Percentiles rank a stretch among this genome's conserved stretches.
phyloP scores from a whole-genome alignment of 495 filamentous ascomycete species.

The Elaphomyces granulatus region DNA sequence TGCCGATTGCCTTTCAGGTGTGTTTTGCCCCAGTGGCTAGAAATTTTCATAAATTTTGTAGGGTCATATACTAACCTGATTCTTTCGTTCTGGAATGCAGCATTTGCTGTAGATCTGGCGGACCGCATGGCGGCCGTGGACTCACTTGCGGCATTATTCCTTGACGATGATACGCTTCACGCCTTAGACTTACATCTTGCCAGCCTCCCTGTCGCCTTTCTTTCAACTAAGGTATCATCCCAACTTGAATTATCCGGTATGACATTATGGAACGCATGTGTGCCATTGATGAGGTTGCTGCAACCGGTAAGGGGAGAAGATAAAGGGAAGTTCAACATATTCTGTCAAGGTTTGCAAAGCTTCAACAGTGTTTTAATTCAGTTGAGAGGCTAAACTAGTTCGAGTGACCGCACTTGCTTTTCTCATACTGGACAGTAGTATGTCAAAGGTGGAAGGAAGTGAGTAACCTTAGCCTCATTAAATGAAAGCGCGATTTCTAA shows the following conservation, averaged over 20 bases:
- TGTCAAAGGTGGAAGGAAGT: conserved; percentile 12
- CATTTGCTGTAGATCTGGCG: conserved; percentile 14
- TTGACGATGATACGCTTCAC: conserved; percentile 1
- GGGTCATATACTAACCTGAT: not conserved
- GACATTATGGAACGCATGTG: conserved; percentile 21
- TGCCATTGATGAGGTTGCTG: conserved; percentile 1
- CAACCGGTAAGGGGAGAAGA: not conserved
- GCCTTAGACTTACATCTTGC: conserved; percentile 6
- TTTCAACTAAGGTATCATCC: conserved; percentile 4
- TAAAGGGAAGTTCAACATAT: not conserved
- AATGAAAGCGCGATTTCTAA: no score
- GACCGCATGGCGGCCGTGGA: conserved; percentile 5
- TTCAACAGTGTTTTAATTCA: not conserved
- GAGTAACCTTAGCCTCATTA: no score
- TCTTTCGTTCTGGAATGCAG: not conserved
- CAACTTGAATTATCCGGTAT: conserved; percentile 25
- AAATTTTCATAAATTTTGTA: no score
- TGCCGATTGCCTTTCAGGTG: no score
- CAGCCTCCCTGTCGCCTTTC: conserved; percentile 2
- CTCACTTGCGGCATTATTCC: not conserved
- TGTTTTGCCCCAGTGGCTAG: no score
- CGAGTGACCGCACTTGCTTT: conserved; percentile 54
- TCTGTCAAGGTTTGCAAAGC: not conserved
- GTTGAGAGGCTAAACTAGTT: not conserved
- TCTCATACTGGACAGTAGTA: conserved; percentile 46